A percentile compares a stretch with the other conserved stretches of the same genome.
These are phyloP conservation scores for Chlorella sp. DNA, from an alignment of 139 green algal species.

Conservation along the genomic window DNA sequence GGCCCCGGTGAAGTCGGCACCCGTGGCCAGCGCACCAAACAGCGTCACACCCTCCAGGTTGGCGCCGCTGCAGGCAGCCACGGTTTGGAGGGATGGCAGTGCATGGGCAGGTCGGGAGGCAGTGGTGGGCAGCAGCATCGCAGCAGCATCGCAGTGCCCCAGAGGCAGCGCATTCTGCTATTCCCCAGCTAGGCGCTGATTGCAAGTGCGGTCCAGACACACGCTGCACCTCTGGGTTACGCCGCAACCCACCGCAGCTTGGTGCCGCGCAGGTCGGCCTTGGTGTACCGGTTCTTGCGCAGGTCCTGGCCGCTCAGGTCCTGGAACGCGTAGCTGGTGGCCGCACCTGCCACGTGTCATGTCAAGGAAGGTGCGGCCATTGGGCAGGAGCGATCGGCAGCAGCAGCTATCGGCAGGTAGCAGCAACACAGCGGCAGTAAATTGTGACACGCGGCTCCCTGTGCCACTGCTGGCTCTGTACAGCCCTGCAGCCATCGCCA, in stretches of 20 bases:
- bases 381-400: neutral
- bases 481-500: neutral
- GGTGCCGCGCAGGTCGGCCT: slow-evolving; percentile 70
- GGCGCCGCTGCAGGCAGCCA: slow-evolving; percentile 25
- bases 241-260: slow-evolving; percentile 55
- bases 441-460: neutral
- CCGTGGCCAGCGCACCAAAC: slow-evolving; percentile 67
- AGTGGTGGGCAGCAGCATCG: neutral
- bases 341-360: slow-evolving; percentile 34
- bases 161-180: neutral
- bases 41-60: slow-evolving; percentile 64
- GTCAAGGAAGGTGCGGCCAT: neutral
- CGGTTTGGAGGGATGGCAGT: neutral
- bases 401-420: neutral
- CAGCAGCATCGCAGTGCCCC: neutral
- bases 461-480: neutral
- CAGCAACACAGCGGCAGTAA: too few species aligned
- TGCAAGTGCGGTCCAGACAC: too few species aligned
- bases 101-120: neutral
- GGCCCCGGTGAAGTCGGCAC: slow-evolving; percentile 73
- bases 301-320: slow-evolving; percentile 71
- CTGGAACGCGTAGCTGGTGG: slow-evolving; percentile 41
- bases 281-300: slow-evolving; percentile 61
- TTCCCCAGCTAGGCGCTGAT: neutral
- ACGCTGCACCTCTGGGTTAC: neutral